A percentile compares a stretch with the other conserved stretches of the same genome.
These are phyloP conservation scores for Lentinula sp. DNA, from an alignment of 768 basidiomycete genomes.

Conservation along the genomic window DNA sequence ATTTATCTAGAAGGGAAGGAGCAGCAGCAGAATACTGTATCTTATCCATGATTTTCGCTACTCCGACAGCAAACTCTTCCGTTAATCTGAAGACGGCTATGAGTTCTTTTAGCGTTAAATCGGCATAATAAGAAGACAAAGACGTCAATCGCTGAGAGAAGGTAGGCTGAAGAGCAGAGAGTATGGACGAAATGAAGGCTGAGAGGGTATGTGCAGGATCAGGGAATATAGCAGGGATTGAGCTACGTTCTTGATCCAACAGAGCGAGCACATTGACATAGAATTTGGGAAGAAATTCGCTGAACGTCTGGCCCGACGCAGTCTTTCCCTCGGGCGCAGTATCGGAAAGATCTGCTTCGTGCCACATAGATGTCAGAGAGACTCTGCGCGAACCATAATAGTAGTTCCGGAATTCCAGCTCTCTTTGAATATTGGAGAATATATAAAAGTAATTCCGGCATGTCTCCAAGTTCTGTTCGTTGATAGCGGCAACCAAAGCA, in stretches of 20 bases:
- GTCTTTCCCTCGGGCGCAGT: constrained; percentile 29
- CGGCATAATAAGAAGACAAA: constrained; percentile 59
- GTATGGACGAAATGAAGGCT: constrained; percentile 73
- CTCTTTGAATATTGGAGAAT: constrained; percentile 87
- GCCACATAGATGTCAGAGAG: constrained; percentile 64
- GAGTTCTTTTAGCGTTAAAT: constrained; percentile 59
- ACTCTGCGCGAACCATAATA: constrained; percentile 83
- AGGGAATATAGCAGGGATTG: constrained; percentile 83
- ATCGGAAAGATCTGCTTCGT: constrained; percentile 47
- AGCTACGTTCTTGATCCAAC: constrained; percentile 63
- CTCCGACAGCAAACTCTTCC: constrained; percentile 73
- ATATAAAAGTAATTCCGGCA: constrained; percentile 81
- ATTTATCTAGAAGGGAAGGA: constrained; percentile 14
- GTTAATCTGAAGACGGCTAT: constrained; percentile 68
- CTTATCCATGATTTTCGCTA: constrained; percentile 77
- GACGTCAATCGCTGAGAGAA: constrained; percentile 73
- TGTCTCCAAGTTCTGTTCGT: constrained; percentile 62
- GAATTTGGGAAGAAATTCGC: constrained; percentile 69
- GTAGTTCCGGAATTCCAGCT: constrained; percentile 89
- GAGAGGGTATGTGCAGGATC: constrained; percentile 75
- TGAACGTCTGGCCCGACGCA: constrained; percentile 37
- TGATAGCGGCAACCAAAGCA: constrained; percentile 85
- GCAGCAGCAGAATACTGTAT: constrained; percentile 34
- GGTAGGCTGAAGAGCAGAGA: constrained; percentile 77
- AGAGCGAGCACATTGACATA: constrained; percentile 61